Percentiles rank a stretch among this genome's conserved stretches.
phyloP scores from a whole-genome alignment of 306 rosid genomes.

The Casuarina cunninghamiana region DNA sequence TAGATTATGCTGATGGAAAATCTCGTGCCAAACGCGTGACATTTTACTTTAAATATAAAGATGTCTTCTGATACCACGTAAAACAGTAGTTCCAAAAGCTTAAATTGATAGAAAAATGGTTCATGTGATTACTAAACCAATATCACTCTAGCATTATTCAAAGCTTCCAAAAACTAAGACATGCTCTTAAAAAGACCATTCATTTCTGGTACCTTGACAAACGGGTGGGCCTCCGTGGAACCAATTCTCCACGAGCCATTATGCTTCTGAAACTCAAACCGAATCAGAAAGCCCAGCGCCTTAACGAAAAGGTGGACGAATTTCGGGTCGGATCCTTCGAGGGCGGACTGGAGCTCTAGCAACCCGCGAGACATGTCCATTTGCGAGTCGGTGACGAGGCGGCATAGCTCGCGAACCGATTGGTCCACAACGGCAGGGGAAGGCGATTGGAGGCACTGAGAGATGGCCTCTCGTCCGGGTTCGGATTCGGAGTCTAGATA shows the following conservation, averaged over 20 bases:
- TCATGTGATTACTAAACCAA: no score
- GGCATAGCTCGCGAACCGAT: conserved; percentile 81
- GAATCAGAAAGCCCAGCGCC: conserved; percentile 69
- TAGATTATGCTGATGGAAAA: no score
- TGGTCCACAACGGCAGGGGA: conserved; percentile 78
- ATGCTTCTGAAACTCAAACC: conserved; percentile 54
- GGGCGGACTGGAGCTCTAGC: conserved; percentile 77
- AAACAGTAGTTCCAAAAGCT: no score
- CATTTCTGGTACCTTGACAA: conserved; percentile 54
- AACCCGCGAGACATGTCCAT: conserved; percentile 48
- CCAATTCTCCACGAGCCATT: conserved; percentile 43
- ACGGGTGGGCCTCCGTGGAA: conserved; percentile 57
- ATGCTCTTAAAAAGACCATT: not conserved
- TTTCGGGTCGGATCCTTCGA: conserved; percentile 61
- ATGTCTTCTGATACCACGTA: no score
- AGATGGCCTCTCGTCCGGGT: conserved; percentile 71
- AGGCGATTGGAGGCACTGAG: conserved; percentile 61
- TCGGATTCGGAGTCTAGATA: conserved; percentile 63
- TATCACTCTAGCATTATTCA: not conserved
- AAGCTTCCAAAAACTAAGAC: not conserved
- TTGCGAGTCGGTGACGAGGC: conserved; percentile 57
- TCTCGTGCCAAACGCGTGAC: no score
- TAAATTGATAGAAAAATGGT: no score
- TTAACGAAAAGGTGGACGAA: conserved; percentile 66
- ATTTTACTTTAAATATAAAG: no score